phyloP scores from a whole-genome alignment of 2,329 filamentous ascomycete genomes.

The Penicillium sclerotiorum region DNA sequence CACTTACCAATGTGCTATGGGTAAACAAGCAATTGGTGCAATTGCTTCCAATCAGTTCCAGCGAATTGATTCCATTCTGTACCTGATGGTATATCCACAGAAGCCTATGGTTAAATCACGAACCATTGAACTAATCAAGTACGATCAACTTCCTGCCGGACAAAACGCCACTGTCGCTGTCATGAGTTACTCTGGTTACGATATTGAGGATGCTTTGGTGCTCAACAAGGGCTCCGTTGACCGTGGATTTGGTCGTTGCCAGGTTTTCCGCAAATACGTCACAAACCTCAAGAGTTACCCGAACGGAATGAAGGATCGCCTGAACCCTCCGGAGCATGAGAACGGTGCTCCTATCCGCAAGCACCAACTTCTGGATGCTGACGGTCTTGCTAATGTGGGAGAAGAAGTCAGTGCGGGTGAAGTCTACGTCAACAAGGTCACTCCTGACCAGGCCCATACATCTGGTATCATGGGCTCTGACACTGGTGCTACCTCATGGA shows the following conservation, averaged over 20 bases:
- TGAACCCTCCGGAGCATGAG: constrained; percentile 67
- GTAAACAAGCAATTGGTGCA: constrained; percentile 98
- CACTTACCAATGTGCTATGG: constrained; percentile 99
- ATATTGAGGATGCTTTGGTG: constrained; percentile 97
- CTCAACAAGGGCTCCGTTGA: constrained; percentile 96
- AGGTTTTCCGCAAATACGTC: constrained; percentile 95
- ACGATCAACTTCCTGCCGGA: constrained; percentile 94
- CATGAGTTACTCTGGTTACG: constrained; percentile 99
- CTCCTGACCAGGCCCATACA: constrained; percentile 74
- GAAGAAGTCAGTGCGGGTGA: constrained; percentile 76
- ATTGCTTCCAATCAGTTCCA: constrained; percentile 99
- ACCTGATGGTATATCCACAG: constrained; percentile 96
- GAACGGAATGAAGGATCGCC: constrained; percentile 68
- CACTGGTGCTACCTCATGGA: constrained; percentile 52
- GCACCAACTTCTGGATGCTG: constrained; percentile 74
- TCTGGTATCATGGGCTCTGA: constrained; percentile 65
- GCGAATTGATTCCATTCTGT: constrained; percentile 92
- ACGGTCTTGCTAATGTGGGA: constrained; percentile 87
- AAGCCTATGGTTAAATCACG: constrained; percentile 96
- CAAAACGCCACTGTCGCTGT: constrained; percentile 97
- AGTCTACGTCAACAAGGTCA: constrained; percentile 87
- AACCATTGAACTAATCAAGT: constrained; percentile 94
- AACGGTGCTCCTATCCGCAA: constrained; percentile 65
- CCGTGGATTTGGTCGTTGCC: constrained; percentile 91
- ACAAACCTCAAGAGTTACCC: constrained; percentile 86